Evolutionary conservation across 441 rosid species (phyloP).

Genomic region (Populus hybrid): DNA sequence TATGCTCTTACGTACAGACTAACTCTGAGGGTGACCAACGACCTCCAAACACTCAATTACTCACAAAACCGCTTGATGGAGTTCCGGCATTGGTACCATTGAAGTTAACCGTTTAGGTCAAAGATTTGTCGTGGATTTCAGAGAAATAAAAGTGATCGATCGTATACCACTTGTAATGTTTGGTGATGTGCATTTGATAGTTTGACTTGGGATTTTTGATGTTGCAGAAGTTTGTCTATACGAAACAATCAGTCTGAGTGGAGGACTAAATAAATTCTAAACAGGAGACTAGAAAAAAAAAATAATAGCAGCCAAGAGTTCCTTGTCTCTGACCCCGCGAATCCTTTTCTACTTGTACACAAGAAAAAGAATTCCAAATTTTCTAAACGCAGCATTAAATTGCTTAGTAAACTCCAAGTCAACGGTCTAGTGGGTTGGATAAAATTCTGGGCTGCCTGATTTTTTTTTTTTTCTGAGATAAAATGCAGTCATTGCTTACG

Average conservation of each 20-base stretch:
- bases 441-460: no score
- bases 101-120: neutral
- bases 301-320: neutral
- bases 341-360: neutral
- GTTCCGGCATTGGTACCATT: neutral
- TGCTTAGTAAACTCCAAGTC: constrained; percentile 15
- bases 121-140: neutral
- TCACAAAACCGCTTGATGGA: neutral
- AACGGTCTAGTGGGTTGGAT: constrained; percentile 7
- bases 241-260: neutral
- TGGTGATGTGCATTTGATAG: neutral
- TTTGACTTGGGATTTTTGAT: neutral
- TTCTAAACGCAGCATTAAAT: neutral
- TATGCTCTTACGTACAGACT: no score
- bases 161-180: neutral
- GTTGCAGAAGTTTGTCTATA: neutral
- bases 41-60: neutral
- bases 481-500: constrained; percentile 41
- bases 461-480: no score
- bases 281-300: neutral
- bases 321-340: neutral
- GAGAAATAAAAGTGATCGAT: no score
- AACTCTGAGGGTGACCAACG: neutral
- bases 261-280: neutral
- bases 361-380: neutral